A percentile compares a stretch with the other conserved stretches of the same genome.
Conservation (phyloP, 192 early-diverging fungal species). For the Kappamyces sp. region DNA sequence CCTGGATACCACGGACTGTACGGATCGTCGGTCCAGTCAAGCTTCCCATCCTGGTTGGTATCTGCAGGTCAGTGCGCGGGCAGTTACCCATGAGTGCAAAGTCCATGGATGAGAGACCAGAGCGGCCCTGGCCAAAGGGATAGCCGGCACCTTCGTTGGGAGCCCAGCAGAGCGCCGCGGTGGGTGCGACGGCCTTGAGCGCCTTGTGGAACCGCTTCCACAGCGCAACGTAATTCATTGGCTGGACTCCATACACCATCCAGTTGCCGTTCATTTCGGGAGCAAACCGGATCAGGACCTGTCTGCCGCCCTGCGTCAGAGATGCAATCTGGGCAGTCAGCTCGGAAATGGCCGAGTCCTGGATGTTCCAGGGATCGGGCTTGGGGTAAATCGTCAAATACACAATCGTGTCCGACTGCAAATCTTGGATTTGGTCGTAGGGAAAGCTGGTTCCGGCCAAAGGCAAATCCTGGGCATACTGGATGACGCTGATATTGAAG, state of each 20-base stretch:
- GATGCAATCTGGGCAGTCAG: constrained; percentile 25
- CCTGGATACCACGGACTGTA: constrained; percentile 49
- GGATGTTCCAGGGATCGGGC: constrained; percentile 10
- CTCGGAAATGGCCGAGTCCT: constrained; percentile 17
- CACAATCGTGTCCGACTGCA: constrained; percentile 22
- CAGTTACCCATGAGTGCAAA: background rate
- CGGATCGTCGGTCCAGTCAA: constrained; percentile 33
- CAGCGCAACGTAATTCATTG: constrained; percentile 20
- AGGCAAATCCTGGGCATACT: constrained; percentile 29
- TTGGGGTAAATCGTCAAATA: constrained; percentile 29
- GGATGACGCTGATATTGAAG: constrained; percentile 23
- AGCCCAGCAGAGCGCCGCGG: constrained; percentile 34
- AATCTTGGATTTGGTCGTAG: constrained; percentile 17
- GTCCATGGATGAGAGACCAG: constrained; percentile 8
- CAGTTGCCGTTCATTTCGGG: constrained; percentile 43
- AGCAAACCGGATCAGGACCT: constrained; percentile 33
- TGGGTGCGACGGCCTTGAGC: constrained; percentile 14
- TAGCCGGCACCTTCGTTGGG: constrained; percentile 32
- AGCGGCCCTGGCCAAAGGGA: constrained; percentile 16
- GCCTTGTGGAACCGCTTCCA: constrained; percentile 26
- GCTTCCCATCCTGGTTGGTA: constrained; percentile 42
- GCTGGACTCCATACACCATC: constrained; percentile 23
- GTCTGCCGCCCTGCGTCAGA: constrained; percentile 20
- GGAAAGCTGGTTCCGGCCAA: constrained; percentile 16
- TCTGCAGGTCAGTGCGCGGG: constrained; percentile 24